phyloP scores from a whole-genome alignment of 2,329 filamentous ascomycete genomes.

The Aspergillus neotritici region DNA sequence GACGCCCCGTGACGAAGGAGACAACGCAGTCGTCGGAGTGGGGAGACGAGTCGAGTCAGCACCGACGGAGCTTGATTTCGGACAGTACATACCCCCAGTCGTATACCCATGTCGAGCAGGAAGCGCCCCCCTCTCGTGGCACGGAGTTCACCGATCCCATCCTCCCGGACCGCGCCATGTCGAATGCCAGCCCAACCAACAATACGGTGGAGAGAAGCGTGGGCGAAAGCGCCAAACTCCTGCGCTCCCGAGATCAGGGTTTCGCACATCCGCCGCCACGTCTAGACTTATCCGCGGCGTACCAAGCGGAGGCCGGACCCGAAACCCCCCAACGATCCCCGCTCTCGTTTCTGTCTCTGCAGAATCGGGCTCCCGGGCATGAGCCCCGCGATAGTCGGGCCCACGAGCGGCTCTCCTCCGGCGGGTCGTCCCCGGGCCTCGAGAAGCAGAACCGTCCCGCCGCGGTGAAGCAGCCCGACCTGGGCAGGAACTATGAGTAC shows the following conservation, averaged over 20 bases:
- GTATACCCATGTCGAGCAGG: slow-evolving; percentile 38
- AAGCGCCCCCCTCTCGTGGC: slow-evolving; percentile 66
- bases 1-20: slow-evolving; percentile 41
- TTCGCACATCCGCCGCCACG: slow-evolving; percentile 32
- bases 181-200: slow-evolving; percentile 66
- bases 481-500: slow-evolving; percentile 79
- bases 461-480: slow-evolving; percentile 31
- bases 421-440: slow-evolving; percentile 64
- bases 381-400: slow-evolving; percentile 56
- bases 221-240: slow-evolving; percentile 71
- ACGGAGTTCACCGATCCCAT: slow-evolving; percentile 76
- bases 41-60: slow-evolving; percentile 44
- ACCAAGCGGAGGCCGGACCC: slow-evolving; percentile 50
- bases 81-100: slow-evolving; percentile 42
- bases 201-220: slow-evolving; percentile 58
- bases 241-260: slow-evolving; percentile 52
- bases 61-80: slow-evolving; percentile 56
- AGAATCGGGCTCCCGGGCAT: slow-evolving; percentile 48
- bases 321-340: slow-evolving; percentile 64
- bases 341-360: slow-evolving; percentile 64
- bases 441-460: slow-evolving; percentile 37
- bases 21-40: slow-evolving; percentile 37
- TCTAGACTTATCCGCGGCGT: slow-evolving; percentile 57
- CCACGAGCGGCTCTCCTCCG: slow-evolving; percentile 78
- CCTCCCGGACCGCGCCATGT: slow-evolving; percentile 63